These are phyloP conservation scores for Pichia sp. DNA, from an alignment of 1,139 yeast genomes.

Conservation along the genomic window DNA sequence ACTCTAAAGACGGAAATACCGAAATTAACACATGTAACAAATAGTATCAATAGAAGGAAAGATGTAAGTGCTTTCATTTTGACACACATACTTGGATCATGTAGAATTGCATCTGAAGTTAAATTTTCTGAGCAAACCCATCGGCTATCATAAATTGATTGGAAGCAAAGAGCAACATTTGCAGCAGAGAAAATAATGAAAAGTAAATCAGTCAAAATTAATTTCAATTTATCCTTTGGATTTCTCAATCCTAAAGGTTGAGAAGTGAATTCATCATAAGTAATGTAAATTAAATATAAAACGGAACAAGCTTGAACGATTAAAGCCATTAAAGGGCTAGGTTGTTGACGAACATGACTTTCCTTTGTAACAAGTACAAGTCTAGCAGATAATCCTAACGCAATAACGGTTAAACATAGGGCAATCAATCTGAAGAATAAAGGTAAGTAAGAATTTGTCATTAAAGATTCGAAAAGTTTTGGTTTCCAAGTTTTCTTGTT, in stretches of 20 bases:
- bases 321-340: conserved; percentile 89
- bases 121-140: conserved; percentile 61
- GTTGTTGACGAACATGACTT: conserved; percentile 59
- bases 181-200: conserved; percentile 94
- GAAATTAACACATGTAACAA: conserved; percentile 81
- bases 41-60: conserved; percentile 65
- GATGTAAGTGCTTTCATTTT: conserved; percentile 75
- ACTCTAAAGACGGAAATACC: conserved; percentile 77
- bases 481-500: conserved; percentile 64
- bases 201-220: conserved; percentile 68
- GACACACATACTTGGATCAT: conserved; percentile 45
- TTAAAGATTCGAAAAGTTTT: conserved; percentile 47
- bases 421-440: conserved; percentile 65
- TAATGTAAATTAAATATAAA: conserved; percentile 69
- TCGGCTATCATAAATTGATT: conserved; percentile 67
- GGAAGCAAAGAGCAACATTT: conserved; percentile 75
- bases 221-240: conserved; percentile 73
- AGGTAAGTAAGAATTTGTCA: conserved; percentile 77
- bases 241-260: conserved; percentile 85
- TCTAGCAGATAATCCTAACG: conserved; percentile 63
- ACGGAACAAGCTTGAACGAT: conserved; percentile 76
- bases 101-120: not conserved
- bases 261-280: conserved; percentile 86
- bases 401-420: conserved; percentile 50
- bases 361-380: conserved; percentile 44